These are phyloP conservation scores for Aspergillus texensis DNA, from an alignment of 2,329 filamentous ascomycete genomes.

Conservation along the genomic window DNA sequence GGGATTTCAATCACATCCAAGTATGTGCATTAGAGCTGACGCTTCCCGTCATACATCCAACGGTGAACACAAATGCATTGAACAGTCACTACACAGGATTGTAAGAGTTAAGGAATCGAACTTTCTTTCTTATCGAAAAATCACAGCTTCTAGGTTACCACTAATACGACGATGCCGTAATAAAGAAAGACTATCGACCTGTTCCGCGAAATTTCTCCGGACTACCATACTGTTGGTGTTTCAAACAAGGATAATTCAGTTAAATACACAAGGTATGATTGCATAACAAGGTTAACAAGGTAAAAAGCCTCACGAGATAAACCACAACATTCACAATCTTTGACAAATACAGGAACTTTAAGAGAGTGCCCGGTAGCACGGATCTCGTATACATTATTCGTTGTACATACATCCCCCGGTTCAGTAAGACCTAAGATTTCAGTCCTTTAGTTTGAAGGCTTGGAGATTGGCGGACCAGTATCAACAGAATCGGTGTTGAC, in stretches of 20 bases:
- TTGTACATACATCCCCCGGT: not conserved
- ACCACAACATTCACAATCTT: not conserved
- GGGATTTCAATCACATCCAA: no score
- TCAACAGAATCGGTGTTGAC: not conserved
- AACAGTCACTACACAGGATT: no score
- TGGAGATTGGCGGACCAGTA: no score
- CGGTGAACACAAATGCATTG: rapidly evolving
- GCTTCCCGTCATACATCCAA: no score
- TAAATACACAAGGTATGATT: not conserved
- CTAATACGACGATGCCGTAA: no score
- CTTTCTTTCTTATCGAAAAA: rapidly evolving
- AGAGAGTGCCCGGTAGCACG: rapidly evolving
- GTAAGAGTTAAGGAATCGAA: no score
- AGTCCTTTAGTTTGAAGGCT: not conserved
- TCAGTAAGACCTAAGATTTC: not conserved
- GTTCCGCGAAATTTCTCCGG: no score
- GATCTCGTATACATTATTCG: not conserved
- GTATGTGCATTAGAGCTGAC: no score
- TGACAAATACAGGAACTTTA: no score
- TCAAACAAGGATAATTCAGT: not conserved
- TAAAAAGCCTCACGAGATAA: not conserved
- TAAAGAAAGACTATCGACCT: no score
- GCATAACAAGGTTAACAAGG: not conserved
- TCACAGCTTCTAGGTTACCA: not conserved
- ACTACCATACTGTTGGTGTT: no score